Conservation (phyloP, 257 asterid genomes). For the Ligustrum vulgare region DNA sequence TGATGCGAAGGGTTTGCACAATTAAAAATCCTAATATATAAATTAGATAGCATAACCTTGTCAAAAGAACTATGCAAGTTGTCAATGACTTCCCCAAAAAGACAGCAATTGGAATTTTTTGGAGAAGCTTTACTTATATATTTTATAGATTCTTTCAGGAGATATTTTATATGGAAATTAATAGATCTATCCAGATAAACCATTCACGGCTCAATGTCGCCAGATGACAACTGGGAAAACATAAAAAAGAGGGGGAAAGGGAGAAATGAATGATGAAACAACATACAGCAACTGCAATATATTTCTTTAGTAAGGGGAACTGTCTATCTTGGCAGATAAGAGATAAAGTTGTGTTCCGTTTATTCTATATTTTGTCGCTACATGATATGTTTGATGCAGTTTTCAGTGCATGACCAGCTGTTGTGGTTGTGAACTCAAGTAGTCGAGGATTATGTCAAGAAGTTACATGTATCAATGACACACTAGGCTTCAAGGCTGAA, state of each 20-base stretch:
- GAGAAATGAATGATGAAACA: not conserved
- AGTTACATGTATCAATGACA: too few relatives aligned
- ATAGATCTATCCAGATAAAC: not conserved
- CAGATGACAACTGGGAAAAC: not conserved
- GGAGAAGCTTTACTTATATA: not conserved
- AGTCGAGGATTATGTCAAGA: too few relatives aligned
- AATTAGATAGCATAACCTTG: not conserved
- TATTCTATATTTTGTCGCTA: not conserved
- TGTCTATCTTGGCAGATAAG: not conserved
- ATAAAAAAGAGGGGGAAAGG: not conserved
- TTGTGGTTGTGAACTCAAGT: too few relatives aligned
- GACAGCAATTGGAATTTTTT: not conserved
- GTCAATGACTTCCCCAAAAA: not conserved
- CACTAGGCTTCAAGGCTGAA: too few relatives aligned
- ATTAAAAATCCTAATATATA: not conserved
- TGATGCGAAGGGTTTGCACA: not conserved
- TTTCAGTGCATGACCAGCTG: too few relatives aligned
- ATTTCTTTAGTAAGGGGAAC: not conserved
- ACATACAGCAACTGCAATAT: not conserved
- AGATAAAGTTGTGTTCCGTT: not conserved
- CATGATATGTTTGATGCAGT: too few relatives aligned
- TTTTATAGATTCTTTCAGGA: not conserved
- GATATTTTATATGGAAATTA: not conserved
- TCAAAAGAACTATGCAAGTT: not conserved
- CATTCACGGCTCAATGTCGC: not conserved